Conservation (phyloP, 1,284 basidiomycete species). For the Boletus nobilissimus region DNA sequence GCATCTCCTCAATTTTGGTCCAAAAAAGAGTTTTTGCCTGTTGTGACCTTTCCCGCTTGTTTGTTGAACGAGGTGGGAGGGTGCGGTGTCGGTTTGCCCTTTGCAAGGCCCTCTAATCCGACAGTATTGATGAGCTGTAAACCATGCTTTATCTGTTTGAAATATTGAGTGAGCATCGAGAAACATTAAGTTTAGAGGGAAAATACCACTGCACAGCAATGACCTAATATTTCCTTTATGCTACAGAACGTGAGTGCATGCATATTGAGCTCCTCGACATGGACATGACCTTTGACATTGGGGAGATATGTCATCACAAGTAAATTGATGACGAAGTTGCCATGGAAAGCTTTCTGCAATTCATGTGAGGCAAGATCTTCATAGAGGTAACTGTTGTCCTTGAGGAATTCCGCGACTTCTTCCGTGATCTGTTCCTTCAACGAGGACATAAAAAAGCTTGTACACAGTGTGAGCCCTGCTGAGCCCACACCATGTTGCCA, state of each 20-base stretch:
- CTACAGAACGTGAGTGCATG: background rate
- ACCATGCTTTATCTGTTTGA: background rate
- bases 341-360: no score
- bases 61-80: background rate
- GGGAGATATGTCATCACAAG: no score
- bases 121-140: background rate
- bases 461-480: no score
- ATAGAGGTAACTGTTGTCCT: no score
- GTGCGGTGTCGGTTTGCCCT: background rate
- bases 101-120: background rate
- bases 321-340: no score
- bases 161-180: no score
- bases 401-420: no score
- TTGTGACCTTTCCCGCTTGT: background rate
- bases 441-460: no score
- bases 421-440: no score
- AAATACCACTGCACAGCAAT: background rate
- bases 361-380: no score
- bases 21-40: background rate
- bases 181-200: no score
- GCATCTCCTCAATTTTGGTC: background rate
- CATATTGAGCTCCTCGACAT: background rate
- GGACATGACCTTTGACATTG: no score
- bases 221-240: background rate
- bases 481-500: background rate